A percentile compares a stretch with the other conserved stretches of the same genome.
Conservation (phyloP, 768 basidiomycete species). For the Leccinum olivaceopallidum region DNA sequence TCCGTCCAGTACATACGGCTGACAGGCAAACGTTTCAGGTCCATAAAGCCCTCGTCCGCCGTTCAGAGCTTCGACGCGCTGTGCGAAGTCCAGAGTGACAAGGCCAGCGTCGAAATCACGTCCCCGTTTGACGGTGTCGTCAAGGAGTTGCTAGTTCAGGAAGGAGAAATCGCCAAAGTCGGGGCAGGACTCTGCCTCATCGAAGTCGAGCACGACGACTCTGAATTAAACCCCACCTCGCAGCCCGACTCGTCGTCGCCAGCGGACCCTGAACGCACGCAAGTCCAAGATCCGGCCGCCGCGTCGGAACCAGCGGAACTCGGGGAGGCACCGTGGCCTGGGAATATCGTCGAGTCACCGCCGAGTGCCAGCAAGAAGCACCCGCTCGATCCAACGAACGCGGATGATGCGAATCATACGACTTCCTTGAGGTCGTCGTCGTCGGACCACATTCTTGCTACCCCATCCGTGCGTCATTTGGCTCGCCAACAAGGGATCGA, state of each 20-base stretch:
- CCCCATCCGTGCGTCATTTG: conserved; percentile 77
- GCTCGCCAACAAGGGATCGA: conserved; percentile 63
- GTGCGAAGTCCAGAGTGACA: conserved; percentile 89
- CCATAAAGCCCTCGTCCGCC: conserved; percentile 48
- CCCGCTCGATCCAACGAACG: conserved; percentile 63
- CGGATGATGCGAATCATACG: neutral
- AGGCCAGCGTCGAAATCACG: conserved; percentile 89
- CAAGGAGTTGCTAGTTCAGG: conserved; percentile 69
- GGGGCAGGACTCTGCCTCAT: conserved; percentile 77
- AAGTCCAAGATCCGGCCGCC: conserved; percentile 20
- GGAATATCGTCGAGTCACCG: neutral
- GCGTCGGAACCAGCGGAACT: neutral
- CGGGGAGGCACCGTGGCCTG: too few relatives aligned
- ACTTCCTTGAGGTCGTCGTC: conserved; percentile 12
- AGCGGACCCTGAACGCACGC: neutral
- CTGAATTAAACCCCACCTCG: neutral
- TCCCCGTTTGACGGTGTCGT: conserved; percentile 81
- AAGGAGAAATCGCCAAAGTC: conserved; percentile 84
- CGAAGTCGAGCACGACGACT: conserved; percentile 67
- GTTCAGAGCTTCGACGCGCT: conserved; percentile 70
- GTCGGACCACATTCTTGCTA: conserved; percentile 53
- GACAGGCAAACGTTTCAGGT: conserved; percentile 44
- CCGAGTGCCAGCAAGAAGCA: conserved; percentile 38
- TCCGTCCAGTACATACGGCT: neutral
- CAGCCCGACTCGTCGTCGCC: neutral